Conservation (phyloP, 768 basidiomycete genomes). For the Hygrophorus russula region DNA sequence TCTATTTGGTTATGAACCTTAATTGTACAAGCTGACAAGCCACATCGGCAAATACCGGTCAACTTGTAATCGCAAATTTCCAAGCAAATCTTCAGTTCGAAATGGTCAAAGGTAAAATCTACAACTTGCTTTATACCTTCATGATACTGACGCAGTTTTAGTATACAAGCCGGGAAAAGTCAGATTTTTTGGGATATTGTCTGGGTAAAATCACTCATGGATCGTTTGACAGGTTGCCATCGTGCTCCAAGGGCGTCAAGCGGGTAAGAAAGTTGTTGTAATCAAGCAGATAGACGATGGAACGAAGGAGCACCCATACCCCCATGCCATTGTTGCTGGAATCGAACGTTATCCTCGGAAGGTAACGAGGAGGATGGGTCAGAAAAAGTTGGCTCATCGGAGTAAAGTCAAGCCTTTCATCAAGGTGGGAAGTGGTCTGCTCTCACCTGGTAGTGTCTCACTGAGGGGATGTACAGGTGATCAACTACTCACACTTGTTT, state of each 20-base stretch:
- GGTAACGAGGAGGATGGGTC: constrained; percentile 95
- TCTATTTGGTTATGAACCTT: constrained; percentile 18
- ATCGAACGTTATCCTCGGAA: constrained; percentile 97
- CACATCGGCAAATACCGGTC: constrained; percentile 29
- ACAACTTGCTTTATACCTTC: constrained; percentile 1
- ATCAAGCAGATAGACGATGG: constrained; percentile 98
- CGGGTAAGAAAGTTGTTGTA: constrained; percentile 98
- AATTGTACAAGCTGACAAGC: constrained; percentile 27
- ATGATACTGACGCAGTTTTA: constrained; percentile 20
- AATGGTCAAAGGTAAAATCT: constrained; percentile 47
- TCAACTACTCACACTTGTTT: constrained; percentile 99
- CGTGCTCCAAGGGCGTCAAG: constrained; percentile 97
- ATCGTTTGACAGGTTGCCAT: constrained; percentile 65
- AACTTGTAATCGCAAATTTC: not conserved
- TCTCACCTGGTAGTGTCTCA: not conserved
- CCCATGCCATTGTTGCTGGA: constrained; percentile 97
- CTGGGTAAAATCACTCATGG: not conserved
- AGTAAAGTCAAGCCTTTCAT: constrained; percentile 99
- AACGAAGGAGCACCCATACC: constrained; percentile 91
- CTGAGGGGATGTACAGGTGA: constrained; percentile 34
- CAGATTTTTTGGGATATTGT: constrained; percentile 5
- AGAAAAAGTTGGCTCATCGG: constrained; percentile 85
- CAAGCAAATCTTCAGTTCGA: constrained; percentile 25
- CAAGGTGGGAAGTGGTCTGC: constrained; percentile 63
- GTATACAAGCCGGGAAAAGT: constrained; percentile 97